phyloP scores from a whole-genome alignment of 2,329 filamentous ascomycete genomes.

The Achaetomium macrosporum region DNA sequence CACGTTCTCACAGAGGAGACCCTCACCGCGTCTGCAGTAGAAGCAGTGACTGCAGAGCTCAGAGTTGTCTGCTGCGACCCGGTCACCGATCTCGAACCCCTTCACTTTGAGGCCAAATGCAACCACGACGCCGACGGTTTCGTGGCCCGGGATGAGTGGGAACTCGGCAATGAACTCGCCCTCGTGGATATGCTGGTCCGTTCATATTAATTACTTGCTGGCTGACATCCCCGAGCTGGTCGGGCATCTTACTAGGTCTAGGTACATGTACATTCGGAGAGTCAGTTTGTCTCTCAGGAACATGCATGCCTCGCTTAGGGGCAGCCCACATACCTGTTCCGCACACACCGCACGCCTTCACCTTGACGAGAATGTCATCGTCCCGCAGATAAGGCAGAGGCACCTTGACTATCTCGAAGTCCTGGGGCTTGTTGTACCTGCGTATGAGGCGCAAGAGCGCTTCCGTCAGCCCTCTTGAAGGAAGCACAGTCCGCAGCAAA shows the following conservation, averaged over 20 bases:
- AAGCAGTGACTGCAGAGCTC: conserved; percentile 67
- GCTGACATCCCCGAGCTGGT: conserved; percentile 9
- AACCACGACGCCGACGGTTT: conserved; percentile 61
- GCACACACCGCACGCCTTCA: conserved; percentile 62
- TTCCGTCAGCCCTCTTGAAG: neutral
- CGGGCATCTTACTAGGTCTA: neutral
- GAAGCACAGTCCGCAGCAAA: neutral
- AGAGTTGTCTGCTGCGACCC: conserved; percentile 58
- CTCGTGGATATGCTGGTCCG: conserved; percentile 52
- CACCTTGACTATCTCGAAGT: conserved; percentile 55
- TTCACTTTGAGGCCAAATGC: conserved; percentile 52
- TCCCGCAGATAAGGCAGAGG: conserved; percentile 56
- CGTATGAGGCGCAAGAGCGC: neutral
- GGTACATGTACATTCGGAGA: neutral
- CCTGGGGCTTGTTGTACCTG: conserved; percentile 33
- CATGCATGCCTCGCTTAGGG: neutral
- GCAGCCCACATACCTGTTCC: conserved; percentile 42
- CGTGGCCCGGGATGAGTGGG: conserved; percentile 62
- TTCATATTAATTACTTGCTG: conserved; percentile 18
- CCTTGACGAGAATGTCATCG: conserved; percentile 58
- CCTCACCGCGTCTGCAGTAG: conserved; percentile 64
- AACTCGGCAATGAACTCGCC: conserved; percentile 62
- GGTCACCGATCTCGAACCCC: conserved; percentile 55
- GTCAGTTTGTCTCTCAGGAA: neutral
- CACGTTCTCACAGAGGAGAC: conserved; percentile 59